Percentiles rank a stretch among this genome's conserved stretches.
These are phyloP conservation scores for Gastroboletus turbinatus DNA, from an alignment of 1,284 basidiomycete species.

Conservation along the genomic window DNA sequence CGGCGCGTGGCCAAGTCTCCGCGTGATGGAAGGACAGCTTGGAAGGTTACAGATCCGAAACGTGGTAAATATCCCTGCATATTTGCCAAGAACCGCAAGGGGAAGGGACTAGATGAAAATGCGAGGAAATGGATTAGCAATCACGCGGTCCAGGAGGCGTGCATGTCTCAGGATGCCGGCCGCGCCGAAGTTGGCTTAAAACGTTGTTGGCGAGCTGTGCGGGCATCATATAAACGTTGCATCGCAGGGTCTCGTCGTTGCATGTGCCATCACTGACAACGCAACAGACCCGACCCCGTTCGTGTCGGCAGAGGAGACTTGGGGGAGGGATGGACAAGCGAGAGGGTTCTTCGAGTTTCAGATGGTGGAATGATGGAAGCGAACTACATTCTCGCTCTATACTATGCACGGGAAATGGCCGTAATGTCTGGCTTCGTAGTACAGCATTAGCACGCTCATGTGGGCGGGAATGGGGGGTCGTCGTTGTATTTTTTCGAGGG, in stretches of 20 bases:
- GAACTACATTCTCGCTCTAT: neutral
- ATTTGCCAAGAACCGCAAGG: conserved; percentile 14
- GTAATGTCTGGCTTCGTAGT: neutral
- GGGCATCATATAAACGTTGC: conserved; percentile 15
- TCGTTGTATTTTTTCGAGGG: conserved; percentile 4
- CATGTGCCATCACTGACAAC: neutral
- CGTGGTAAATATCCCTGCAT: conserved; percentile 6
- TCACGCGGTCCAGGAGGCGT: conserved; percentile 2
- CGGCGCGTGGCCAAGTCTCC: neutral
- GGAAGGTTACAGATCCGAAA: conserved; percentile 20
- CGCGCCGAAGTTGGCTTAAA: conserved; percentile 10
- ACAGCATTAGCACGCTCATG: conserved; percentile 1
- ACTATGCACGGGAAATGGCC: neutral
- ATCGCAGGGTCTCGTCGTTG: neutral
- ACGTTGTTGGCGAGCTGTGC: conserved; percentile 21
- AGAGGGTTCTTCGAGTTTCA: neutral
- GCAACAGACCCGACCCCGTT: neutral
- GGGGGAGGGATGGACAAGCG: neutral
- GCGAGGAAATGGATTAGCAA: conserved; percentile 6
- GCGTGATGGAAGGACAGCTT: neutral
- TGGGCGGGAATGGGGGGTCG: conserved; percentile 7
- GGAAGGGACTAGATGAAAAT: neutral
- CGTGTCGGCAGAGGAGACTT: neutral
- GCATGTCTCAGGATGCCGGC: conserved; percentile 18
- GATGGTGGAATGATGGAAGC: neutral